Evolutionary conservation across 768 basidiomycete genomes (phyloP).

Genomic region (Trichaptum fuscoviolaceum): DNA sequence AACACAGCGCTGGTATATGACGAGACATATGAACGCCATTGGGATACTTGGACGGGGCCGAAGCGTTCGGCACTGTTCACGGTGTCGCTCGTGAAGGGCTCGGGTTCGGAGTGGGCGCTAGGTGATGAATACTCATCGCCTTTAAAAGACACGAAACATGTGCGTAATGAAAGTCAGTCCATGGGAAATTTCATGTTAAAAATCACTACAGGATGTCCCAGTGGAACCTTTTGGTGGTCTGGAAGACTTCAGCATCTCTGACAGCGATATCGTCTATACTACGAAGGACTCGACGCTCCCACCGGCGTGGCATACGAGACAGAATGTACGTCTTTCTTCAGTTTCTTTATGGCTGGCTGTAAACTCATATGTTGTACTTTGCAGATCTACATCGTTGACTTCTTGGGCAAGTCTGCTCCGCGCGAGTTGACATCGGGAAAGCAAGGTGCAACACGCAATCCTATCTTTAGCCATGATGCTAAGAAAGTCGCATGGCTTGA

Average conservation of each 20-base stretch:
- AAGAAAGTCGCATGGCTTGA: conserved; percentile 84
- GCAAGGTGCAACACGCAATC: conserved; percentile 78
- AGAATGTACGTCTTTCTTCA: conserved; percentile 48
- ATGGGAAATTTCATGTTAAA: background rate
- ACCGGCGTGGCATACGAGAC: conserved; percentile 83
- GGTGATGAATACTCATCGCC: conserved; percentile 51
- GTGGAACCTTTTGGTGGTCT: conserved; percentile 86
- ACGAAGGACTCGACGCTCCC: conserved; percentile 78
- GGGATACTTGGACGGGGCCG: conserved; percentile 69
- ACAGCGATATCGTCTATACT: conserved; percentile 70
- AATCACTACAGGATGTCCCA: conserved; percentile 49
- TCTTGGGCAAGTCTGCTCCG: conserved; percentile 44
- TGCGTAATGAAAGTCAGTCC: conserved; percentile 28
- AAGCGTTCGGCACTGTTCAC: conserved; percentile 73
- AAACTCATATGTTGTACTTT: conserved; percentile 1
- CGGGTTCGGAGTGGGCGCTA: conserved; percentile 49
- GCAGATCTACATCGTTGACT: conserved; percentile 65
- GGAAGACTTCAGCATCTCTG: conserved; percentile 74
- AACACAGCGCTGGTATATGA: conserved; percentile 71
- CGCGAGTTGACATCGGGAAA: conserved; percentile 74
- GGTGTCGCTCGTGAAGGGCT: conserved; percentile 46
- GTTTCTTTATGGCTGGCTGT: background rate
- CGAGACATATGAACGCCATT: conserved; percentile 63
- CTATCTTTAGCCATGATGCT: conserved; percentile 62
- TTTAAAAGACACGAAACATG: conserved; percentile 64